Evolutionary conservation across 805 yeast species (phyloP).

Genomic region (Kregervanrija delftensis): DNA sequence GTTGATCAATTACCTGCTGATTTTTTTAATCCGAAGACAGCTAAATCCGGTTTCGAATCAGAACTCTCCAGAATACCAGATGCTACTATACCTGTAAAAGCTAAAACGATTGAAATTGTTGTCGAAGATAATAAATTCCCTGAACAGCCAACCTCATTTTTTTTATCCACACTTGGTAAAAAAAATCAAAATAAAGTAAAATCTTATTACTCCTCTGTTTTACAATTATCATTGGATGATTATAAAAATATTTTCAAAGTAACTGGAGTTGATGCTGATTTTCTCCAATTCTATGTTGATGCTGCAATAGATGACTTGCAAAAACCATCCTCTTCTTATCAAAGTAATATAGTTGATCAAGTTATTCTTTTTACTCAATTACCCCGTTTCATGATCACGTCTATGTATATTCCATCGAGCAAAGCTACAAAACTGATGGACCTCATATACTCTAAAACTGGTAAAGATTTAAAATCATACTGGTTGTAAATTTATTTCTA

Average conservation of each 20-base stretch:
- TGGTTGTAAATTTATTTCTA: constrained; percentile 5
- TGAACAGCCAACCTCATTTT: constrained; percentile 40
- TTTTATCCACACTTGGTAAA: constrained; percentile 32
- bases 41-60: background rate
- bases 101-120: background rate
- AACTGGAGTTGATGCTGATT: constrained; percentile 44
- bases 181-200: constrained; percentile 14
- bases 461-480: constrained; percentile 2
- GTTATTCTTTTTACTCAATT: constrained; percentile 26
- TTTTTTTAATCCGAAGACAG: constrained; percentile 4
- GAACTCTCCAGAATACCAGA: background rate
- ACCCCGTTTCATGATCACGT: constrained; percentile 31
- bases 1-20: constrained; percentile 17
- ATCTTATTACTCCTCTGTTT: constrained; percentile 31
- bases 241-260: constrained; percentile 29
- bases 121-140: constrained; percentile 29
- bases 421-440: constrained; percentile 1
- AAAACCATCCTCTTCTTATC: constrained; percentile 9
- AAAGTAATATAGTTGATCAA: constrained; percentile 15
- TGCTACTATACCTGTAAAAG: background rate
- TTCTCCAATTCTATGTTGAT: constrained; percentile 40
- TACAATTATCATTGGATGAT: constrained; percentile 22
- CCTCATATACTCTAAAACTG: constrained; percentile 1
- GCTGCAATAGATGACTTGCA: constrained; percentile 27
- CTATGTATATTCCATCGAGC: constrained; percentile 26